Evolutionary conservation across 805 yeast genomes (phyloP).

Genomic region (Isabelozyma rhagii): DNA sequence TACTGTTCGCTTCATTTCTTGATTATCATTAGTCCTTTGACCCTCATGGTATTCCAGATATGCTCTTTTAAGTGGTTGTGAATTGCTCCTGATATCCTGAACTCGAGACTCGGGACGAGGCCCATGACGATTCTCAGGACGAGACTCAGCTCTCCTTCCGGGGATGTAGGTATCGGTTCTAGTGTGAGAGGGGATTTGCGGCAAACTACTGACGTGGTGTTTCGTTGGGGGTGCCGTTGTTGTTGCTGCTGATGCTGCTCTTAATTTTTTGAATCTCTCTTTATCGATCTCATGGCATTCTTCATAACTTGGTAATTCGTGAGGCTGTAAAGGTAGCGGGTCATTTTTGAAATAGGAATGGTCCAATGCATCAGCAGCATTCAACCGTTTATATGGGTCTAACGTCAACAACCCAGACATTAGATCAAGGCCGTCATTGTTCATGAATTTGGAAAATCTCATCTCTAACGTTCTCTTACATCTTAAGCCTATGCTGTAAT

Average conservation of each 20-base stretch:
- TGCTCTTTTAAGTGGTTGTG: neutral
- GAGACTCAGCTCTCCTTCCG: neutral
- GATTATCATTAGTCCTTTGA: neutral
- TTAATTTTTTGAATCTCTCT: slow-evolving; percentile 51
- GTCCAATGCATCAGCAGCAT: slow-evolving; percentile 74
- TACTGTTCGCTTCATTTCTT: neutral
- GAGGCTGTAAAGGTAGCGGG: slow-evolving; percentile 60
- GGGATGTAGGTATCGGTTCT: slow-evolving; percentile 1
- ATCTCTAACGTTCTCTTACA: slow-evolving; percentile 46
- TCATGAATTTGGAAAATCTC: slow-evolving; percentile 43
- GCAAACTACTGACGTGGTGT: neutral
- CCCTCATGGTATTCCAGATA: neutral
- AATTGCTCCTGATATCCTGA: neutral
- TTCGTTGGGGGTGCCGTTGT: neutral
- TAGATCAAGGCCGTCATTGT: slow-evolving; percentile 50
- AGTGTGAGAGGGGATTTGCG: neutral
- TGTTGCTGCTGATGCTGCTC: slow-evolving; percentile 1
- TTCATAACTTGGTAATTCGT: slow-evolving; percentile 63
- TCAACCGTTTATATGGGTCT: slow-evolving; percentile 70
- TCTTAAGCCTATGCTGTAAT: slow-evolving; percentile 43
- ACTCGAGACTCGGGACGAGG: neutral
- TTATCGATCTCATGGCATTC: slow-evolving; percentile 90
- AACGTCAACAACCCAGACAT: slow-evolving; percentile 60
- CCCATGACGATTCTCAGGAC: neutral
- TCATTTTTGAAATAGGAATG: slow-evolving; percentile 65